A percentile compares a stretch with the other conserved stretches of the same genome.
Evolutionary conservation across 257 asterid genomes (phyloP).

Genomic region (Solanum tacnaense): DNA sequence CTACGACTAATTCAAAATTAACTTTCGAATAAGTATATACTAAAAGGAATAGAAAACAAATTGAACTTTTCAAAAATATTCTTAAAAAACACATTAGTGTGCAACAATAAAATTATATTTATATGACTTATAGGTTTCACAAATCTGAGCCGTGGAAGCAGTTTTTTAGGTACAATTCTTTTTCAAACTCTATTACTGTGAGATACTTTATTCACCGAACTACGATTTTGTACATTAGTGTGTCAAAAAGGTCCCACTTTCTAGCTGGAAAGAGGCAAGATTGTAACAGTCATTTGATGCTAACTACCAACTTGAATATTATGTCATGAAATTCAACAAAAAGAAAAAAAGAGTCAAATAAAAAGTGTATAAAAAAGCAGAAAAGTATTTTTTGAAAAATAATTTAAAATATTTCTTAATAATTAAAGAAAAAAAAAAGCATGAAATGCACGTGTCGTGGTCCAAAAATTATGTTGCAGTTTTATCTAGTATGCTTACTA

Average conservation of each 20-base stretch:
- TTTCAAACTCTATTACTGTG: rapidly evolving
- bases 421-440: background rate
- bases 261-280: background rate
- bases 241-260: background rate
- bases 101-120: background rate
- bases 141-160: background rate
- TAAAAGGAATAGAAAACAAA: background rate
- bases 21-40: background rate
- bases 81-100: background rate
- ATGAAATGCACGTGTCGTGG: slow-evolving; percentile 1
- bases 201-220: background rate
- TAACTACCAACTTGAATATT: background rate
- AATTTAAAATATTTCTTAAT: background rate
- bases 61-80: background rate
- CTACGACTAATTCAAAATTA: background rate
- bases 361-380: background rate
- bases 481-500: background rate
- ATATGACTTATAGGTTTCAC: background rate
- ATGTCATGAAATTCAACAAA: background rate
- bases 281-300: background rate
- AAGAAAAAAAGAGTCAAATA: background rate
- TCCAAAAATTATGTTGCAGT: background rate
- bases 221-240: background rate
- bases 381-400: background rate
- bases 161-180: background rate